These are phyloP conservation scores for Pugionium cornutum DNA, from an alignment of 345 rosid genomes.

Conservation along the genomic window DNA sequence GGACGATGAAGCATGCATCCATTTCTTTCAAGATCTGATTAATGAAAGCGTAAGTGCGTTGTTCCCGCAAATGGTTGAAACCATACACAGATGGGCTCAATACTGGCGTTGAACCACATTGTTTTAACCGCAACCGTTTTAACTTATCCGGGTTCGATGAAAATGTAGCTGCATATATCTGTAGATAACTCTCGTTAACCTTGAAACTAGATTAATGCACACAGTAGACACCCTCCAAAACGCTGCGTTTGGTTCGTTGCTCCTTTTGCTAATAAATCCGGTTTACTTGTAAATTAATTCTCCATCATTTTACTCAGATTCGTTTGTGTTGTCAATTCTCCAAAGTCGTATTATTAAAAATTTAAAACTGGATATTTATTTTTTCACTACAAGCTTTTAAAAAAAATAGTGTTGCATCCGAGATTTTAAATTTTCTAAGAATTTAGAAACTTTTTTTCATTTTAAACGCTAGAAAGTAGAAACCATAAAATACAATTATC, in stretches of 20 bases:
- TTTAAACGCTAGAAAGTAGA: background rate
- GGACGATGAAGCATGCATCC: slow-evolving; percentile 96
- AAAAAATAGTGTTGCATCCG: background rate
- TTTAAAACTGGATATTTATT: no score
- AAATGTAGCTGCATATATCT: no score
- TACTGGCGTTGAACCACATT: slow-evolving; percentile 76
- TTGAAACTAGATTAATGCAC: no score
- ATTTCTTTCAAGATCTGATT: slow-evolving; percentile 96
- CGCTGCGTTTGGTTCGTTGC: no score
- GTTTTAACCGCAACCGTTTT: background rate
- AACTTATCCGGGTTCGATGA: background rate
- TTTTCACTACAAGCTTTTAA: no score
- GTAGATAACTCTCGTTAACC: no score
- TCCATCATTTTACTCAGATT: slow-evolving; percentile 1
- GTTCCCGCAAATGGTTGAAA: slow-evolving; percentile 99
- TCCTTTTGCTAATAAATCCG: background rate
- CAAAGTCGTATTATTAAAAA: no score
- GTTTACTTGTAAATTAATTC: background rate
- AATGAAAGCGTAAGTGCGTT: slow-evolving; percentile 96
- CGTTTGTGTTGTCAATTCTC: background rate
- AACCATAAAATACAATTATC: background rate
- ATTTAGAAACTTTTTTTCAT: no score
- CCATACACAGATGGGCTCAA: slow-evolving; percentile 99
- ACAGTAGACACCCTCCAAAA: no score
- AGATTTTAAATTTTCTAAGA: background rate